These are phyloP conservation scores for Pogostemon cablin DNA, from an alignment of 257 asterid genomes.

Conservation along the genomic window DNA sequence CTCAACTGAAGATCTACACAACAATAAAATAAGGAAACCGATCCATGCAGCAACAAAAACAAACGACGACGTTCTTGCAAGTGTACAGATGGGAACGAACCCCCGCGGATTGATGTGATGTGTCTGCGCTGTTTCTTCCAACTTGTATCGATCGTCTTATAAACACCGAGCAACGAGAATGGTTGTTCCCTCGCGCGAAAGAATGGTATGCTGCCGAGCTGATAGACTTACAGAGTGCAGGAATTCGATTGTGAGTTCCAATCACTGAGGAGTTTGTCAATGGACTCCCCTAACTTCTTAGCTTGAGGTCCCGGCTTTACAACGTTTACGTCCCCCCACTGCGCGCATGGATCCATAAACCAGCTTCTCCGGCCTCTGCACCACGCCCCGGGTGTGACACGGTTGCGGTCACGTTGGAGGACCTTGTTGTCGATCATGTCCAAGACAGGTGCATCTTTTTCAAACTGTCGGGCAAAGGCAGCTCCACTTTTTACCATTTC, in stretches of 20 bases:
- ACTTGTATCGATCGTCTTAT: slow-evolving; percentile 31
- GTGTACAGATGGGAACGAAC: slow-evolving; percentile 22
- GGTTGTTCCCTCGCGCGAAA: slow-evolving; percentile 24
- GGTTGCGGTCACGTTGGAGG: slow-evolving; percentile 68
- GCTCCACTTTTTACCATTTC: slow-evolving; percentile 82
- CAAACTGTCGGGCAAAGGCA: slow-evolving; percentile 88
- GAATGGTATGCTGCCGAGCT: too few relatives aligned
- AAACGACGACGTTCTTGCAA: not conserved
- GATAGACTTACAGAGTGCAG: slow-evolving; percentile 51
- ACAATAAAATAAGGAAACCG: slow-evolving; percentile 19
- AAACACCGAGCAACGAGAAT: slow-evolving; percentile 37
- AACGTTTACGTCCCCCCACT: slow-evolving; percentile 83
- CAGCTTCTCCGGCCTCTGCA: slow-evolving; percentile 68
- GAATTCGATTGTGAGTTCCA: slow-evolving; percentile 55
- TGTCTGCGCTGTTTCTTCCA: slow-evolving; percentile 30
- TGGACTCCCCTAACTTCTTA: slow-evolving; percentile 50
- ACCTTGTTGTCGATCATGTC: slow-evolving; percentile 76
- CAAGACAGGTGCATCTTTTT: slow-evolving; percentile 58
- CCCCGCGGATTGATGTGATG: not conserved
- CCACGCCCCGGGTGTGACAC: slow-evolving; percentile 94
- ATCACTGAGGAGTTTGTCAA: slow-evolving; percentile 54
- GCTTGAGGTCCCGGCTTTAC: slow-evolving; percentile 70
- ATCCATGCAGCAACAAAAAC: slow-evolving; percentile 8
- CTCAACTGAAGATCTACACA: slow-evolving; percentile 24
- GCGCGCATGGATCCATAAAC: slow-evolving; percentile 85